These are phyloP conservation scores for Hylodesmum podocarpum DNA, from an alignment of 306 rosid species.

Conservation along the genomic window DNA sequence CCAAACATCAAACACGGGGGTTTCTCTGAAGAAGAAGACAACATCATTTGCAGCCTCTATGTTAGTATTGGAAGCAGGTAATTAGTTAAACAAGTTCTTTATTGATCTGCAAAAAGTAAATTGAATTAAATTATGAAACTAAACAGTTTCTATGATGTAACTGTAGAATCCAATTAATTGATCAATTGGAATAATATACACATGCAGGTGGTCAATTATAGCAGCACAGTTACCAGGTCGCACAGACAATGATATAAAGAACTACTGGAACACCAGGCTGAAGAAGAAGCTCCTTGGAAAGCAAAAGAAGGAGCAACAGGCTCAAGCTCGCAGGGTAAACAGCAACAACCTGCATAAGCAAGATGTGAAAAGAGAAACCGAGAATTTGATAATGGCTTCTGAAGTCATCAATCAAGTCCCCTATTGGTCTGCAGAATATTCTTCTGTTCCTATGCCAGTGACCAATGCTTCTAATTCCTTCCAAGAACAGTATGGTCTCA, in stretches of 20 bases:
- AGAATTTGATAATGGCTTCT: conserved; percentile 20
- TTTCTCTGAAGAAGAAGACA: conserved; percentile 94
- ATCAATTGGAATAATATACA: neutral
- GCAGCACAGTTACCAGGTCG: conserved; percentile 96
- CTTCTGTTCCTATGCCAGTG: conserved; percentile 39
- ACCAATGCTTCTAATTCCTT: conserved; percentile 29
- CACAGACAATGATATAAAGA: conserved; percentile 94
- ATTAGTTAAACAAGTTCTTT: neutral
- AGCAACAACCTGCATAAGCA: conserved; percentile 40
- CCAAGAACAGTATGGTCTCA: conserved; percentile 32
- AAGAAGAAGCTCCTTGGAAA: conserved; percentile 90
- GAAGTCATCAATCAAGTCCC: conserved; percentile 40
- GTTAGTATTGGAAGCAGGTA: conserved; percentile 97
- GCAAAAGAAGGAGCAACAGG: conserved; percentile 65
- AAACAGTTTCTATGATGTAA: neutral
- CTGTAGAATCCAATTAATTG: neutral
- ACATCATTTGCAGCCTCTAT: conserved; percentile 88
- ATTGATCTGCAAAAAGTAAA: neutral
- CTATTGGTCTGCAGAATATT: conserved; percentile 41
- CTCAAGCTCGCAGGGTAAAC: conserved; percentile 48
- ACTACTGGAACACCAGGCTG: conserved; percentile 94
- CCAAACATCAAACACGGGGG: conserved; percentile 96
- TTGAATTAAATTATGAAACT: neutral
- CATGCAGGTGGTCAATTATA: conserved; percentile 87
- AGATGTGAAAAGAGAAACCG: conserved; percentile 49